Evolutionary conservation across 768 basidiomycete species (phyloP), one percentile per base, ranked within the genome.

Genomic region (Paxillus ammoniavirescens): DNA sequence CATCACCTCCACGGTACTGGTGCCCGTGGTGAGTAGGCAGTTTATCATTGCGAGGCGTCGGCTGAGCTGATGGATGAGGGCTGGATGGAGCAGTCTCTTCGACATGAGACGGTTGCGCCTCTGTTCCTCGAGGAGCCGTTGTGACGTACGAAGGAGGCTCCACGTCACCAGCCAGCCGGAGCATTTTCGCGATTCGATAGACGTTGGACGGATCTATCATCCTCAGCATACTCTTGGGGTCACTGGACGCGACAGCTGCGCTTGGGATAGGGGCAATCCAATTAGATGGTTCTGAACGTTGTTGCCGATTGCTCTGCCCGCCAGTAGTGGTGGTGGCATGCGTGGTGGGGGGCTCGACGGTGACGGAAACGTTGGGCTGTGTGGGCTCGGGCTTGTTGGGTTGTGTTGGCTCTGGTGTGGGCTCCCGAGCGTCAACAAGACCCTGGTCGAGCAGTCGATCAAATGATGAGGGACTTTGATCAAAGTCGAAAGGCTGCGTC

Each of bases 381-480:
- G 31, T 17, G 15, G 58, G 48, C 6, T 57, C 54, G 13, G 46
- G 45, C n/a, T 50, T 47, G 17, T 40, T 44, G 35, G 50, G 31
- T 14, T 59, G 60, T 12, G 61, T 50, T 6, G 61, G 50, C n/a
- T 59, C 63, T 26, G 60, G 61, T 38, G 64, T 60, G 8, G 64
- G 59, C 45, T 62, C 65, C 26, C 61, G 58, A 49, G 53, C 53
- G 37, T 53, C 68, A 55, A 33, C 45, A 30, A 65, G 64, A 47
- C 64, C 69, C 52, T 68, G 75, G 59, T 69, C 70, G 33, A 76
- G 63, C 53, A 74, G 64, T 31, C 69, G 66, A 50, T 72, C 72
- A 50, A 74, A 75, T 18, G 73, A 77, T 2, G 77, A 78, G 23
- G 75, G 68, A 30, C 72, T 72, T 31, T 63, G 66, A 54, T 68